These are phyloP conservation scores for Darksidea phi DNA, from an alignment of 495 filamentous ascomycete genomes.

Conservation along the genomic window DNA sequence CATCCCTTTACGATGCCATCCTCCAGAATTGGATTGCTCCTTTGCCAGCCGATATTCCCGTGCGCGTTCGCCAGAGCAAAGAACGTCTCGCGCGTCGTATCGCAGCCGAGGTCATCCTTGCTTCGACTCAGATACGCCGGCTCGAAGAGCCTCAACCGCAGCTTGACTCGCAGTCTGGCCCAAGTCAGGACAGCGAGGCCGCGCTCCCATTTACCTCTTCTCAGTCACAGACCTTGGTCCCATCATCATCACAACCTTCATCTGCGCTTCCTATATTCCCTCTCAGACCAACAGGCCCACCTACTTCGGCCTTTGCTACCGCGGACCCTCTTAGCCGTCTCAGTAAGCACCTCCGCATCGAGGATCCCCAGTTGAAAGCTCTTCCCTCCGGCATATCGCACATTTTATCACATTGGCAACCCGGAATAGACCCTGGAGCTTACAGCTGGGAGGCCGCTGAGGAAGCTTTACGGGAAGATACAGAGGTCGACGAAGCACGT, in stretches of 20 bases:
- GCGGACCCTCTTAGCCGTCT: slow-evolving; percentile 18
- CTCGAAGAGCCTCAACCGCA: not conserved
- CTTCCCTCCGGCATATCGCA: slow-evolving; percentile 6
- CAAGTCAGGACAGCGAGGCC: slow-evolving; percentile 3
- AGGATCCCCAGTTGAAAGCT: not conserved
- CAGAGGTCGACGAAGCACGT: slow-evolving; percentile 4
- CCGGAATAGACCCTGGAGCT: slow-evolving; percentile 20
- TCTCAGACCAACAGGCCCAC: not conserved
- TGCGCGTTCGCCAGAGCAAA: slow-evolving; percentile 15
- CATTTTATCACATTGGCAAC: slow-evolving; percentile 27
- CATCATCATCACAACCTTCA: not conserved
- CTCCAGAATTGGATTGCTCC: slow-evolving; percentile 31
- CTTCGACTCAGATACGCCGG: slow-evolving; percentile 17
- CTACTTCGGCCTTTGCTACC: not conserved
- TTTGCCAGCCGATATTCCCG: slow-evolving; percentile 23
- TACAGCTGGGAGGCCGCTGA: slow-evolving; percentile 32
- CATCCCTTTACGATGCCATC: slow-evolving; percentile 28
- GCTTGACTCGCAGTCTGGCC: not conserved
- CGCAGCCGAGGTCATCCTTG: slow-evolving; percentile 33
- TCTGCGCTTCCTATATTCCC: slow-evolving; percentile 15
- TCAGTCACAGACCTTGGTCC: slow-evolving; percentile 4
- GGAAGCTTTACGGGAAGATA: slow-evolving; percentile 9
- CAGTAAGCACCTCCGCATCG: slow-evolving; percentile 26
- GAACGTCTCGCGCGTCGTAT: slow-evolving; percentile 30
- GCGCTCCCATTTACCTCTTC: not conserved